A percentile compares a stretch with the other conserved stretches of the same genome.
These are phyloP conservation scores for Trichoderma polysporum DNA, from an alignment of 2,329 filamentous ascomycete species.

Conservation along the genomic window DNA sequence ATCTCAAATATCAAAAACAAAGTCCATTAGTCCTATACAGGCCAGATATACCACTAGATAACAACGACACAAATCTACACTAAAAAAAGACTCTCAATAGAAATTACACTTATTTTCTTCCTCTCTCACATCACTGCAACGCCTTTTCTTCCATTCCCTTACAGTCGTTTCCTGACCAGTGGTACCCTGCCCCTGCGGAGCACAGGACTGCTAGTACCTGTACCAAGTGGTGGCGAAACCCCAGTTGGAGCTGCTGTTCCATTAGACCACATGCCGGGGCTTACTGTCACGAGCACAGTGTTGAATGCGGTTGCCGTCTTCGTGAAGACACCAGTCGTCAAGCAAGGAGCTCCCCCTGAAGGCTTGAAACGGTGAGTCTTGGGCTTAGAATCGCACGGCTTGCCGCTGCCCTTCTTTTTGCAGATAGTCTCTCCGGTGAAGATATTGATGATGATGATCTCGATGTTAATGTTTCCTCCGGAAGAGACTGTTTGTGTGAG, in stretches of 20 bases:
- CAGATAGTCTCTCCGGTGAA: constrained; percentile 33
- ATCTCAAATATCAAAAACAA: background rate
- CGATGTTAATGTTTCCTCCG: constrained; percentile 30
- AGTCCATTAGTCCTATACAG: background rate
- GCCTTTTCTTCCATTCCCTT: background rate
- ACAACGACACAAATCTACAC: background rate
- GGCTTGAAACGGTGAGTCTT: background rate
- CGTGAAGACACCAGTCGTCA: constrained; percentile 28
- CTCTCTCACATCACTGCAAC: background rate
- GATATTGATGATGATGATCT: constrained; percentile 35
- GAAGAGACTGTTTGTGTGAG: constrained; percentile 28
- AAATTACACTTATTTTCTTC: background rate
- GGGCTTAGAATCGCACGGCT: constrained; percentile 27
- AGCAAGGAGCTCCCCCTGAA: constrained; percentile 26
- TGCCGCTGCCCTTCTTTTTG: constrained; percentile 30
- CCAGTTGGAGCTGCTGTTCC: background rate
- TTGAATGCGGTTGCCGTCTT: constrained; percentile 38
- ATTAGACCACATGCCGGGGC: background rate
- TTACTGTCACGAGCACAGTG: constrained; percentile 37
- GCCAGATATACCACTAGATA: constrained; percentile 1
- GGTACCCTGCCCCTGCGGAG: background rate
- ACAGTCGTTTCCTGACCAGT: background rate
- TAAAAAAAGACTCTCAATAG: background rate
- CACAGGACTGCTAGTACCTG: constrained; percentile 1
- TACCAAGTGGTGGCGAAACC: background rate